phyloP scores from a whole-genome alignment of 2,329 filamentous ascomycete species.

The Colletotrichum horii region DNA sequence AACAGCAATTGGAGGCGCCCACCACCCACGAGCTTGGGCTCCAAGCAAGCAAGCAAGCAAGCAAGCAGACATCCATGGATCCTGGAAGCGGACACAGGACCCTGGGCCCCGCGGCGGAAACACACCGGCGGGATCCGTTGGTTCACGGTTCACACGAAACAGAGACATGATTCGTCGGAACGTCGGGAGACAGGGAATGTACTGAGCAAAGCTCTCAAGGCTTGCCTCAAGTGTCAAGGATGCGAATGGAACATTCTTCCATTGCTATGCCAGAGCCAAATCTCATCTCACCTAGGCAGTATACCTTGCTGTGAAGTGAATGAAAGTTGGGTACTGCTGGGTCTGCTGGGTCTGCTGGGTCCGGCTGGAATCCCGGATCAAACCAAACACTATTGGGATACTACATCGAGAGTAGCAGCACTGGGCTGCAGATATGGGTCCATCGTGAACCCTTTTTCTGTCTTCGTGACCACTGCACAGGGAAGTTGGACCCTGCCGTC shows the following conservation, averaged over 20 bases:
- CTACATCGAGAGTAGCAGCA: neutral
- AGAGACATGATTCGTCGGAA: neutral
- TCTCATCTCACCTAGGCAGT: neutral
- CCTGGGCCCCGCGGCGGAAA: neutral
- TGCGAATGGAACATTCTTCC: neutral
- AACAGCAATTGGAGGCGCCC: conserved; percentile 11
- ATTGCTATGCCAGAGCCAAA: neutral
- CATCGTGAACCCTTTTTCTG: neutral
- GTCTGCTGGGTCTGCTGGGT: neutral
- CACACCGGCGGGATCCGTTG: neutral
- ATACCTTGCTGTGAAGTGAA: neutral
- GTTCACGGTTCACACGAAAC: neutral
- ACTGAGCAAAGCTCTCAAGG: neutral
- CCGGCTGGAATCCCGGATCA: neutral
- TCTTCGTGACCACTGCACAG: neutral
- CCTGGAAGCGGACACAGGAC: neutral
- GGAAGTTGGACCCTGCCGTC: neutral
- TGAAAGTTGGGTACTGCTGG: neutral
- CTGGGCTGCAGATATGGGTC: neutral
- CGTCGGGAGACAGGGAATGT: neutral
- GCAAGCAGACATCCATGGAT: neutral
- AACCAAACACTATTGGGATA: neutral
- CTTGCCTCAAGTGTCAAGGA: neutral
- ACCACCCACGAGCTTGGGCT: neutral
- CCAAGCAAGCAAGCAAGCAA: neutral